Percentiles rank a stretch among this genome's conserved stretches.
Evolutionary conservation across 2,329 filamentous ascomycete species (phyloP).

Genomic region (Myriosclerotinia scirpicola): DNA sequence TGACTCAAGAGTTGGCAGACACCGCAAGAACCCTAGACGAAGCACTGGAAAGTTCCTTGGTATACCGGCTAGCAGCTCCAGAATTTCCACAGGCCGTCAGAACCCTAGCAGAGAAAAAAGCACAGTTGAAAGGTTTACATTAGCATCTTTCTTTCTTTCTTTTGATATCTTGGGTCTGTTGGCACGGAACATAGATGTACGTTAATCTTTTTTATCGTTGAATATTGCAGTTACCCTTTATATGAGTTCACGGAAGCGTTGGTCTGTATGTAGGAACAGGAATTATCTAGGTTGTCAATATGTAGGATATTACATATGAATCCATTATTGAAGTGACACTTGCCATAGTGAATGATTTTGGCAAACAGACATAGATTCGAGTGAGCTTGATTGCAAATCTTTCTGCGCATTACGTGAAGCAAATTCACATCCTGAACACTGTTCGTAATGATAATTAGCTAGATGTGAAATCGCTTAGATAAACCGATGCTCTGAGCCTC

Average conservation of each 20-base stretch:
- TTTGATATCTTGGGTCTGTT: background rate
- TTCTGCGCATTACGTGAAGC: background rate
- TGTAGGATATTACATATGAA: background rate
- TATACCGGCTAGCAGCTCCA: background rate
- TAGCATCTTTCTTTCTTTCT: background rate
- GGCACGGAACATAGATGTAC: background rate
- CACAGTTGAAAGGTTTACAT: background rate
- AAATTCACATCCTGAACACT: background rate
- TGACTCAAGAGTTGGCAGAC: background rate
- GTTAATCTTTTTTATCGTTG: background rate
- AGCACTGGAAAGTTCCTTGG: background rate
- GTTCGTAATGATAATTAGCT: background rate
- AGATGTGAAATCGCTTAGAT: slow-evolving; percentile 4
- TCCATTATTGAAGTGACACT: background rate
- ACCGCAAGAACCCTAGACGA: background rate
- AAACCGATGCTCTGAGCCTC: too few relatives aligned
- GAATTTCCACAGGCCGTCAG: background rate
- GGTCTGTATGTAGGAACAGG: slow-evolving; percentile 1
- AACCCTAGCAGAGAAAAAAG: background rate
- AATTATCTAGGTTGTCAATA: background rate
- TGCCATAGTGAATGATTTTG: background rate
- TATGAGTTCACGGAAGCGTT: background rate
- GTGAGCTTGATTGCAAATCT: background rate
- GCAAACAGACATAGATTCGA: background rate
- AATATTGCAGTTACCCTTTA: background rate